Evolutionary conservation across 441 rosid genomes (phyloP), one percentile per base, ranked within the genome.

Genomic region (Croton setiger): DNA sequence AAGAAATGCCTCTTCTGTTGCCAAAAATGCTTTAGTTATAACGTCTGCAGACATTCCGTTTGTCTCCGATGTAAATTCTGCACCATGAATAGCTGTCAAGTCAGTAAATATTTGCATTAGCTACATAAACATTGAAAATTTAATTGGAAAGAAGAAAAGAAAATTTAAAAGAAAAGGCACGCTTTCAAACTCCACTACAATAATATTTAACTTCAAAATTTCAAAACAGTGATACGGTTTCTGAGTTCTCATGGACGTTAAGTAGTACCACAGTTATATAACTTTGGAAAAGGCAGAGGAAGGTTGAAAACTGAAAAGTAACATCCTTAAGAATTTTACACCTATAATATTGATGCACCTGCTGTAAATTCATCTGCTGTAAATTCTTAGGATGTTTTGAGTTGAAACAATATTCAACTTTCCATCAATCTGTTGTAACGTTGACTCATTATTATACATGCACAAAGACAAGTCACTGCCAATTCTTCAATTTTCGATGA

Each of bases 1-100:
- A 45, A 94, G 97, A 80, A 94, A 94, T 43, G 84, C 94, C 61
- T 88, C 98, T 76, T 93, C 97, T 0, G 98, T 93, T 17, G 86
- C 88, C 63, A 88, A 75, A 73, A 88, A 91, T 13, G 96, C 97
- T 79, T 80, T 87, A 52, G 74, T 90, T 61, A 94, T 88, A 15
- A 84, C 96, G 70, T 94, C 95, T 11, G 86, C 88, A 0, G 97
- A 90, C 80, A 94, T 76, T 59, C 88, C 93, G 27, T 69, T 60
- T 37, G 78, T 82, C 71, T 94, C 97, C 4, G 91, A 66, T 4
- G 90, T 83, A 49, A 79, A 87, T 69, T 81, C 95, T 89, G 90
- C 86, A 84, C 67, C 83, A 78, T 80, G 73, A 81, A 82, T 68
- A 78, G 80, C 78, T 78, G 84, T 73, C 72, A 79, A 76, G 73